Evolutionary conservation across 1,284 basidiomycete species (phyloP), one percentile per base, ranked within the genome.

Genomic region (Pseudomicrostroma phylloplanum): DNA sequence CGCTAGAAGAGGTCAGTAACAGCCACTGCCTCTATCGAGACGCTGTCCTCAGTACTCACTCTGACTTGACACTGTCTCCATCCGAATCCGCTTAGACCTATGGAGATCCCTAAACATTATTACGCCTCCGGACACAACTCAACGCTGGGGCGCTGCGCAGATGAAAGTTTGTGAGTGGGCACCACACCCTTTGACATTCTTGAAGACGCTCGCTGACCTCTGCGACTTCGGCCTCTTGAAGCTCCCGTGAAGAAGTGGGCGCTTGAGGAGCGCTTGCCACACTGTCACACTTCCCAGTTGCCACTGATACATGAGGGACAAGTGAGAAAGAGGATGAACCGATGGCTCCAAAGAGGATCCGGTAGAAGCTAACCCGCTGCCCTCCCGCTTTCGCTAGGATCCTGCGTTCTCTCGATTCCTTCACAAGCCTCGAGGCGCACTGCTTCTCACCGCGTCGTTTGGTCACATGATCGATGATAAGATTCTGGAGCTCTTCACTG

Each of bases 401-500:
- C 59, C 65, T 55, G 25, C 25, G 30, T 36, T 36, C 30, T 36
- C 30, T 4, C 3, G 30, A 36, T 36, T 36, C 30, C 30, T 36
- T 13, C 67, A 60, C 40, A 25, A 60, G 12, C 57, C 26, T 39
- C 49, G 9, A 13, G 53, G 86, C 72, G 64, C 74, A 9, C 58
- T 96, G 11, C 83, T 97, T 7, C 71, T 97, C 3, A 94, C 92
- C 0, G 92, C 91, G 9, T 96, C 92, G 0, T 96, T 96, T 72
- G 93, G 93, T 0, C 88, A 91, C 58, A 89, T 96, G 65, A 84
- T 96, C 23, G 86, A 91, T 25, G 51, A 21, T 26, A 6, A 26
- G 51, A 21, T 13, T 0, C 78, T 83, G 1, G 69, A 81, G 0
- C 81, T 92, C 53, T 85, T 96, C 2, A 74, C 82, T n/a, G 80